These are phyloP conservation scores for Malassezia sympodialis DNA, from an alignment of 1,284 basidiomycete genomes.

Conservation along the genomic window DNA sequence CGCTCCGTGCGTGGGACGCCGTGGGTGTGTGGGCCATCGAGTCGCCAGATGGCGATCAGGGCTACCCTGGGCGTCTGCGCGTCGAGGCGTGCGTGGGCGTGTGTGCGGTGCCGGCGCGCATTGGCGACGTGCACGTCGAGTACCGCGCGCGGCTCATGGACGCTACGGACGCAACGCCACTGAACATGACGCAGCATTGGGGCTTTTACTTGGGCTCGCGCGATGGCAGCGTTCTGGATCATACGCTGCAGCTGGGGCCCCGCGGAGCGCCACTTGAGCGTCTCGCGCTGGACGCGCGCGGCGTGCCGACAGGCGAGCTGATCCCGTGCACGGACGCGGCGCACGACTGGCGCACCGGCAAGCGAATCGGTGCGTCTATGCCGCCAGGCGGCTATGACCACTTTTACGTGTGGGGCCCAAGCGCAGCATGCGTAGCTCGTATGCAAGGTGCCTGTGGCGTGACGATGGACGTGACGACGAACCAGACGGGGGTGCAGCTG, in stretches of 20 bases:
- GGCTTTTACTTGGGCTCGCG: conserved; percentile 36
- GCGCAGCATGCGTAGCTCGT: neutral
- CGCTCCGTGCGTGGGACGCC: neutral
- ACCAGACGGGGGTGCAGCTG: conserved; percentile 37
- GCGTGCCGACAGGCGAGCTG: conserved; percentile 30
- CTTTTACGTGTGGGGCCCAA: conserved; percentile 35
- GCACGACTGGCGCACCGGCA: conserved; percentile 26
- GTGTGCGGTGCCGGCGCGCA: conserved; percentile 9
- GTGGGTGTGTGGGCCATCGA: conserved; percentile 25
- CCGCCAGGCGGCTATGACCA: conserved; percentile 33
- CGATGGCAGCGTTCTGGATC: conserved; percentile 22
- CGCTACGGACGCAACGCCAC: conserved; percentile 22
- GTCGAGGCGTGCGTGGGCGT: conserved; percentile 33
- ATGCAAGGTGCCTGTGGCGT: conserved; percentile 21
- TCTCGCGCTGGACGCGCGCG: conserved; percentile 24
- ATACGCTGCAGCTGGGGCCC: conserved; percentile 24
- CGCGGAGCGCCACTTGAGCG: conserved; percentile 19
- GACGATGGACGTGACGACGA: conserved; percentile 28
- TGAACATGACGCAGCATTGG: conserved; percentile 47
- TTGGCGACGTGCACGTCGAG: conserved; percentile 20
- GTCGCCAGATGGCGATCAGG: conserved; percentile 31
- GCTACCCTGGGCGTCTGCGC: conserved; percentile 31
- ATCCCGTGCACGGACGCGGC: conserved; percentile 2
- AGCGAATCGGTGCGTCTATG: conserved; percentile 18
- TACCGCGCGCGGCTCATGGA: conserved; percentile 30